Evolutionary conservation across 2,329 filamentous ascomycete species (phyloP).

Genomic region (Phyllachora maydis): DNA sequence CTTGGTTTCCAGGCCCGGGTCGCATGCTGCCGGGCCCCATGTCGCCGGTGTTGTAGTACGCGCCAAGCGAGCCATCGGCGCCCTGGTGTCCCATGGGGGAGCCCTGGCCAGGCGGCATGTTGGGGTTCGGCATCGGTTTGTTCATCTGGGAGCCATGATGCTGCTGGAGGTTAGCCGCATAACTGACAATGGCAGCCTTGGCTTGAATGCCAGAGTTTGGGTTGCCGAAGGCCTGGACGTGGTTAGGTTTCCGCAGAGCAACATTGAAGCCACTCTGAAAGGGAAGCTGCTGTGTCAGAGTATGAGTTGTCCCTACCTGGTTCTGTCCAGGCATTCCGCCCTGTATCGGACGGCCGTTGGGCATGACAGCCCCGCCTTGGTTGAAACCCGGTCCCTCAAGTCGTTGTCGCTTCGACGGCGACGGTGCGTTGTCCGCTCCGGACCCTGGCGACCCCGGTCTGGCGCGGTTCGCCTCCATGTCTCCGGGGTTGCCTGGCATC

Average conservation of each 20-base stretch:
- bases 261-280: constrained; percentile 56
- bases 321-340: constrained; percentile 55
- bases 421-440: constrained; percentile 75
- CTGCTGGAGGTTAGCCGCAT: constrained; percentile 66
- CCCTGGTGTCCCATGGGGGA: constrained; percentile 67
- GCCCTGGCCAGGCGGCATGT: constrained; percentile 52
- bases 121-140: constrained; percentile 57
- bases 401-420: constrained; percentile 75
- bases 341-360: constrained; percentile 50
- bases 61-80: constrained; percentile 38
- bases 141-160: constrained; percentile 67
- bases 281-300: constrained; percentile 41
- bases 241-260: constrained; percentile 49
- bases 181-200: constrained; percentile 75
- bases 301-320: constrained; percentile 35
- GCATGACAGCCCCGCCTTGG: constrained; percentile 43
- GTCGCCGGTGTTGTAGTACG: constrained; percentile 43
- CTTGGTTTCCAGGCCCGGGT: constrained; percentile 23
- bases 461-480: constrained; percentile 67
- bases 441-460: constrained; percentile 66
- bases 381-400: constrained; percentile 60
- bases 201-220: constrained; percentile 42
- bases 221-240: constrained; percentile 45
- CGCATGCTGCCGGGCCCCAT: constrained; percentile 41
- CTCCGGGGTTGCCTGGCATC: constrained; percentile 76